These are phyloP conservation scores for Epicoccum sorghinum DNA, from an alignment of 2,329 filamentous ascomycete species.

Conservation along the genomic window DNA sequence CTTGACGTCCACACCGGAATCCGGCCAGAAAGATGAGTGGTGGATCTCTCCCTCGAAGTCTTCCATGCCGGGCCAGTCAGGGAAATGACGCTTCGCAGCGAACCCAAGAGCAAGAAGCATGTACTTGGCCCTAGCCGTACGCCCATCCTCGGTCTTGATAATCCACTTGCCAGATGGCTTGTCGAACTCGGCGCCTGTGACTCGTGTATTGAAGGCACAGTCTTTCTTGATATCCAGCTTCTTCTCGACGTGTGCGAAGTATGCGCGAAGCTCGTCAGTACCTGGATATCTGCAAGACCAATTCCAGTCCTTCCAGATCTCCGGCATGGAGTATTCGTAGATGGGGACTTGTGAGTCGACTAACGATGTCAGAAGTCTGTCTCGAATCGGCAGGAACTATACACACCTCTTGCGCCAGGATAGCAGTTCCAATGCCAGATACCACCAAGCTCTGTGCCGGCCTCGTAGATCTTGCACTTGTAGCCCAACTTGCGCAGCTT, in stretches of 20 bases:
- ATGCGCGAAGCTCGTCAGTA: constrained; percentile 59
- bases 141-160: constrained; percentile 59
- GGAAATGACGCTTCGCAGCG: constrained; percentile 66
- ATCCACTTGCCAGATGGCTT: constrained; percentile 56
- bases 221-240: constrained; percentile 63
- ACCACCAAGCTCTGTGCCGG: constrained; percentile 50
- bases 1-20: constrained; percentile 60
- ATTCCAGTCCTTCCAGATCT: constrained; percentile 61
- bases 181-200: constrained; percentile 60
- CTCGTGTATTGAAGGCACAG: constrained; percentile 62
- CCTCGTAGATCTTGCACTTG: constrained; percentile 50
- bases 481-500: constrained; percentile 49
- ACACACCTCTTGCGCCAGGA: constrained; percentile 48
- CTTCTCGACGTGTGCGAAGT: constrained; percentile 66
- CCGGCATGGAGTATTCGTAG: constrained; percentile 56
- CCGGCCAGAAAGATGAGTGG: constrained; percentile 67
- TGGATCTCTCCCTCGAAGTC: constrained; percentile 65
- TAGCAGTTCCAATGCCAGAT: constrained; percentile 56
- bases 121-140: constrained; percentile 57
- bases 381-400: background rate
- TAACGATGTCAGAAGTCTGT: background rate
- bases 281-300: constrained; percentile 62
- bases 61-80: constrained; percentile 65
- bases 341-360: constrained; percentile 56
- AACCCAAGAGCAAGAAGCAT: constrained; percentile 63